Evolutionary conservation across 1,139 yeast genomes (phyloP).

Genomic region (Magnusiomyces magnusii): DNA sequence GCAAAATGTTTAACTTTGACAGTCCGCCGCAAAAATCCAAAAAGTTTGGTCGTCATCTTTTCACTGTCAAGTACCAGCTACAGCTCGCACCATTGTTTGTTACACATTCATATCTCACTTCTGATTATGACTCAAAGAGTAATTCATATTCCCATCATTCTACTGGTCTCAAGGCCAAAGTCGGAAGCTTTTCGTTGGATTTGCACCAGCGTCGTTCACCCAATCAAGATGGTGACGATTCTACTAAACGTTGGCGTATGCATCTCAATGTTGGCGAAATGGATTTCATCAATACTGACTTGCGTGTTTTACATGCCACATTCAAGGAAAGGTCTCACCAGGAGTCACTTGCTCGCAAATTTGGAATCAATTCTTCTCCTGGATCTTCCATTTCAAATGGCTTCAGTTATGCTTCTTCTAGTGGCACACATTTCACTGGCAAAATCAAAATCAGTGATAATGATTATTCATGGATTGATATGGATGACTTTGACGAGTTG

Average conservation of each 20-base stretch:
- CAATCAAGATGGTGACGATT: slow-evolving; percentile 45
- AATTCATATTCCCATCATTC: slow-evolving; percentile 47
- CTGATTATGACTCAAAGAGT: slow-evolving; percentile 37
- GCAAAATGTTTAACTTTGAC: slow-evolving; percentile 49
- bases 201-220: slow-evolving; percentile 74
- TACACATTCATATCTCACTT: slow-evolving; percentile 61
- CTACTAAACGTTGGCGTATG: slow-evolving; percentile 53
- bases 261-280: slow-evolving; percentile 73
- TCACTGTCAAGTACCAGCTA: slow-evolving; percentile 74
- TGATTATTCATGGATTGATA: slow-evolving; percentile 68
- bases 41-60: slow-evolving; percentile 71
- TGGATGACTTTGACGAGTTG: slow-evolving; percentile 72
- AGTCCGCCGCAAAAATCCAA: slow-evolving; percentile 36
- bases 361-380: slow-evolving; percentile 21
- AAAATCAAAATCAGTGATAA: slow-evolving; percentile 37
- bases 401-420: slow-evolving; percentile 11
- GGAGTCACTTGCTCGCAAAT: slow-evolving; percentile 40
- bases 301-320: slow-evolving; percentile 60
- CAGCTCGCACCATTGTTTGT: slow-evolving; percentile 65
- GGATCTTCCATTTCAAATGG: slow-evolving; percentile 18
- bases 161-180: slow-evolving; percentile 74
- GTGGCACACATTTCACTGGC: slow-evolving; percentile 21
- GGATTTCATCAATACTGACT: slow-evolving; percentile 61
- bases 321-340: slow-evolving; percentile 51
- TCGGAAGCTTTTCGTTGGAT: slow-evolving; percentile 61